Percentiles rank a stretch among this genome's conserved stretches.
Evolutionary conservation across 805 yeast species (phyloP).

Genomic region (Candida maesae): DNA sequence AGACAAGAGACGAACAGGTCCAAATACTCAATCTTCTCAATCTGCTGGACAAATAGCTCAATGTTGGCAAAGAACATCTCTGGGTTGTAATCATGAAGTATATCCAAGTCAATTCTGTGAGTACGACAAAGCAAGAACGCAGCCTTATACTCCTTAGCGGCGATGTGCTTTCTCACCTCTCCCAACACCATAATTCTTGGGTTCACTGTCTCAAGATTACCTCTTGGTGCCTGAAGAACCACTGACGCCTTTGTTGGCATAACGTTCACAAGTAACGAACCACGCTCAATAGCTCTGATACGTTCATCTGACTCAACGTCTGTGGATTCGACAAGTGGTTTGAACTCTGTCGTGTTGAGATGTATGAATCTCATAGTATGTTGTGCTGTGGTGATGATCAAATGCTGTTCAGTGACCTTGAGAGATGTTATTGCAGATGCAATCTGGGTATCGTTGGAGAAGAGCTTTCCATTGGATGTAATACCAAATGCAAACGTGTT

Average conservation of each 20-base stretch:
- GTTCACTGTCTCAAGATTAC: constrained; percentile 88
- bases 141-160: constrained; percentile 49
- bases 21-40: constrained; percentile 68
- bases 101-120: constrained; percentile 87
- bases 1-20: constrained; percentile 86
- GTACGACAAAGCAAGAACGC: constrained; percentile 85
- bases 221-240: constrained; percentile 90
- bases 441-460: constrained; percentile 53
- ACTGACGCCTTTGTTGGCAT: constrained; percentile 83
- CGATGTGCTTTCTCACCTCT: constrained; percentile 71
- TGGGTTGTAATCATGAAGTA: constrained; percentile 85
- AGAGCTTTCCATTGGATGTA: constrained; percentile 71
- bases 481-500: constrained; percentile 61
- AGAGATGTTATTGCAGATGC: constrained; percentile 81
- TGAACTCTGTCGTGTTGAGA: constrained; percentile 41
- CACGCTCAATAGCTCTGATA: constrained; percentile 84
- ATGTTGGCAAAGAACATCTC: constrained; percentile 59
- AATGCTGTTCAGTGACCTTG: constrained; percentile 62
- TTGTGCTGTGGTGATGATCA: constrained; percentile 85
- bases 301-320: constrained; percentile 64
- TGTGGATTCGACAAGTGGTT: constrained; percentile 37
- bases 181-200: constrained; percentile 90
- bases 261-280: constrained; percentile 75
- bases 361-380: constrained; percentile 80
- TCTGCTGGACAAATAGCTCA: constrained; percentile 63